Evolutionary conservation across 1,284 basidiomycete species (phyloP).

Genomic region (Mycena citricolor): DNA sequence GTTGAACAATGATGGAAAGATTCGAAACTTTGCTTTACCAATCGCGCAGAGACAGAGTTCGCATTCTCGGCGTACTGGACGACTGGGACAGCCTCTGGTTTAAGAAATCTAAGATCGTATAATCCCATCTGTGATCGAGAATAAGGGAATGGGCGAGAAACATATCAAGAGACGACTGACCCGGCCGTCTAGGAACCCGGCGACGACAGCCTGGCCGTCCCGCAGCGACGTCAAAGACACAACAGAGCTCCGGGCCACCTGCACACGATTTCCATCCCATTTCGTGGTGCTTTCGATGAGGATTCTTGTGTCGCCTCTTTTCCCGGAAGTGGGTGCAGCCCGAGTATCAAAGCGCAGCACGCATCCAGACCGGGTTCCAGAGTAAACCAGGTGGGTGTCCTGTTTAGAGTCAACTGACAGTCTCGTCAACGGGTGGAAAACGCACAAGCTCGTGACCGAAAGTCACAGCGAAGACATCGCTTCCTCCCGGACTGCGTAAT

Average conservation of each 20-base stretch:
- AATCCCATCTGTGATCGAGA: constrained; percentile 50
- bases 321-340: constrained; percentile 26
- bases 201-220: constrained; percentile 50
- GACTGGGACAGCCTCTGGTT: constrained; percentile 39
- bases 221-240: constrained; percentile 42
- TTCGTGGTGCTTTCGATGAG: constrained; percentile 36
- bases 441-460: constrained; percentile 44
- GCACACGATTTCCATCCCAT: background rate
- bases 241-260: constrained; percentile 7
- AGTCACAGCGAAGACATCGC: constrained; percentile 60
- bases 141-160: constrained; percentile 3
- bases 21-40: constrained; percentile 45
- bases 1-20: background rate
- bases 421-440: background rate
- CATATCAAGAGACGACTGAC: constrained; percentile 37
- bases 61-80: constrained; percentile 54
- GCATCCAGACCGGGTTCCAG: constrained; percentile 61
- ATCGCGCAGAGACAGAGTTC: constrained; percentile 43
- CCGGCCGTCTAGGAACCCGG: constrained; percentile 58
- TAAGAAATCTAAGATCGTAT: constrained; percentile 62
- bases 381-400: constrained; percentile 54
- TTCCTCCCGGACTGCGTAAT: constrained; percentile 51
- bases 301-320: too few species aligned
- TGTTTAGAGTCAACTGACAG: constrained; percentile 34
- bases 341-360: constrained; percentile 64